Conservation (phyloP, 306 rosid species). For the Canavalia gladiata region DNA sequence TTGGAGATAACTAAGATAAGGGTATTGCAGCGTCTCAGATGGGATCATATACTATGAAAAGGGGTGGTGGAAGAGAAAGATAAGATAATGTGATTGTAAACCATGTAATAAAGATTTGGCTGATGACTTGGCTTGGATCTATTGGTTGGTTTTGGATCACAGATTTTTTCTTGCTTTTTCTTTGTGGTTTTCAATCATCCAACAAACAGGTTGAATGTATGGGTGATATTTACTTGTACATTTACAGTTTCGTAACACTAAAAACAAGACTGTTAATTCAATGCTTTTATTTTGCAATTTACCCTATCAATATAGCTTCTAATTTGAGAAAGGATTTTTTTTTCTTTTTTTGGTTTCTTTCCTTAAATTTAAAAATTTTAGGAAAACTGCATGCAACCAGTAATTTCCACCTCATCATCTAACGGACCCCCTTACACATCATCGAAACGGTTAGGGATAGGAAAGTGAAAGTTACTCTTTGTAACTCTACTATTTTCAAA, state of each 20-base stretch:
- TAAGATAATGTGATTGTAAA: slow-evolving; percentile 52
- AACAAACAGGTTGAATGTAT: neutral
- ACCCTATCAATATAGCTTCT: neutral
- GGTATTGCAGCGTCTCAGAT: slow-evolving; percentile 13
- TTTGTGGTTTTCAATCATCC: neutral
- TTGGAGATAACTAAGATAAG: neutral
- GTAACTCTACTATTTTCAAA: too few species aligned
- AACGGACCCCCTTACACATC: too few species aligned
- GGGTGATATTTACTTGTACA: neutral
- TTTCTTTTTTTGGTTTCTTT: neutral
- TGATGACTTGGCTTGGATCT: slow-evolving; percentile 60
- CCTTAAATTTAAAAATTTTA: neutral
- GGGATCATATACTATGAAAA: slow-evolving; percentile 35
- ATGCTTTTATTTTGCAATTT: neutral
- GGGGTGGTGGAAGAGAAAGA: slow-evolving; percentile 45
- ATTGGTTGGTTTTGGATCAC: slow-evolving; percentile 72
- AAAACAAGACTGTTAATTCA: neutral
- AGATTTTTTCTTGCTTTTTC: slow-evolving; percentile 47
- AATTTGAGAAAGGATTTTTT: neutral
- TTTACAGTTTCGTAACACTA: neutral
- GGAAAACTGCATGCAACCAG: too few species aligned
- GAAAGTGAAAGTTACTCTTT: too few species aligned
- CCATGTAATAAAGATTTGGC: slow-evolving; percentile 51
- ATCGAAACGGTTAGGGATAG: too few species aligned
- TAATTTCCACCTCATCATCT: too few species aligned